These are phyloP conservation scores for Fistulina hepatica DNA, from an alignment of 1,284 basidiomycete species.

Conservation along the genomic window DNA sequence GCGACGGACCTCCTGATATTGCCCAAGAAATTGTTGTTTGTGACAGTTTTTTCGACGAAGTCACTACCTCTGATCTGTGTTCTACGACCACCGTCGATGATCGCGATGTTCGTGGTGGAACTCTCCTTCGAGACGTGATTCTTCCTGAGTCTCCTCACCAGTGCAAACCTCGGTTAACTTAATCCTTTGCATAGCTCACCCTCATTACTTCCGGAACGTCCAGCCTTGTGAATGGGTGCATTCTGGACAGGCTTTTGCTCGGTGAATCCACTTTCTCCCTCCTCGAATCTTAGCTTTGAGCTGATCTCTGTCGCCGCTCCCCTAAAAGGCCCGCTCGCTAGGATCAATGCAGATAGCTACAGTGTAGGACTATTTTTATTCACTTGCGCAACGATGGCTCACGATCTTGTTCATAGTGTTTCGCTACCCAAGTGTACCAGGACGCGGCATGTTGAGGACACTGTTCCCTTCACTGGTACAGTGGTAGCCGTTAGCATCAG, in stretches of 20 bases:
- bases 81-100: constrained; percentile 25
- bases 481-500: too few species aligned
- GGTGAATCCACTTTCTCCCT: too few species aligned
- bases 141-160: too few species aligned
- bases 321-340: too few species aligned
- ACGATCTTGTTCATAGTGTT: constrained; percentile 18
- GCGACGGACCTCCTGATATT: not conserved
- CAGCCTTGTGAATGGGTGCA: constrained; percentile 29
- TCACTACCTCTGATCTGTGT: constrained; percentile 25
- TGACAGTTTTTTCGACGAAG: constrained; percentile 31
- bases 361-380: constrained; percentile 13
- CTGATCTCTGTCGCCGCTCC: too few species aligned
- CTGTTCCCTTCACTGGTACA: too few species aligned
- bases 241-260: constrained; percentile 25
- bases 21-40: constrained; percentile 29
- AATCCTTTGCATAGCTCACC: constrained; percentile 25
- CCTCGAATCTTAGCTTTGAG: constrained; percentile 22
- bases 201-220: constrained; percentile 26
- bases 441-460: constrained; percentile 17
- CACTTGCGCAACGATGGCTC: not conserved
- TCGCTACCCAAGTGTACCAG: constrained; percentile 30
- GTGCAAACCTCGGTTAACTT: too few species aligned
- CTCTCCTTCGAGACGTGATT: constrained; percentile 27
- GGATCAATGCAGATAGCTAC: constrained; percentile 34
- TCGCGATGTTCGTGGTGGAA: constrained; percentile 30